These are phyloP conservation scores for Didymella pinodella DNA, from an alignment of 2,329 filamentous ascomycete species.

Conservation along the genomic window DNA sequence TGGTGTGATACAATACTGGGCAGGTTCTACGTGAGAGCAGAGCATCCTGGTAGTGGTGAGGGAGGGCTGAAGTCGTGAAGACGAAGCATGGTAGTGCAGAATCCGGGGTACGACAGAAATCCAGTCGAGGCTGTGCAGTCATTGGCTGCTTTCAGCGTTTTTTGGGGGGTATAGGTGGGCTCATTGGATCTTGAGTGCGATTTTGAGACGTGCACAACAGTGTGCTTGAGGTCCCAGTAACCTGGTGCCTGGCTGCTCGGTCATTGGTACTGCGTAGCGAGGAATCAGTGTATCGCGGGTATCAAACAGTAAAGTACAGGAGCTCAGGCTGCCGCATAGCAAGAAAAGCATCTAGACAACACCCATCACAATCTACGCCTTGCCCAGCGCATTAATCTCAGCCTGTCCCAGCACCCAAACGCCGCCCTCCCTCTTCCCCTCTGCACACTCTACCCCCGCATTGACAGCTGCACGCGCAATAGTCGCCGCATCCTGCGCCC, in stretches of 20 bases:
- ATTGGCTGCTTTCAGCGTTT: not conserved
- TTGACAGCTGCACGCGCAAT: conserved; percentile 55
- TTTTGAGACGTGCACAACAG: not conserved
- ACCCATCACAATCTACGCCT: conserved; percentile 31
- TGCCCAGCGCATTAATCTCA: conserved; percentile 74
- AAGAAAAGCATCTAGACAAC: too few relatives aligned
- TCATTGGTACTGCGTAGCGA: not conserved
- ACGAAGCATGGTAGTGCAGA: not conserved
- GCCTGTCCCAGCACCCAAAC: conserved; percentile 66
- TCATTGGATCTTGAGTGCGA: not conserved
- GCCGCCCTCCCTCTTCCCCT: conserved; percentile 61
- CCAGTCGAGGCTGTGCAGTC: too few relatives aligned
- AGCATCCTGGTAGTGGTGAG: not conserved
- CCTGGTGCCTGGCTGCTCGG: conserved; percentile 3
- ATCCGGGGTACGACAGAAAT: not conserved
- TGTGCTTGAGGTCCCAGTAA: not conserved
- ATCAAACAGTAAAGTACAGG: conserved; percentile 4
- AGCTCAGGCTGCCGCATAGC: not conserved
- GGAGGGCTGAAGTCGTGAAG: not conserved
- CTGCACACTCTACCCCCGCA: conserved; percentile 17
- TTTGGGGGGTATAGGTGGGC: not conserved
- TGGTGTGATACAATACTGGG: conserved; percentile 12
- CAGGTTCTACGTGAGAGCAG: too few relatives aligned
- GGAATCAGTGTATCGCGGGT: conserved; percentile 1
- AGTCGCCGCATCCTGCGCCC: conserved; percentile 77